Conservation (phyloP, 495 filamentous ascomycete species). For the Chaetomidium leptoderma region DNA sequence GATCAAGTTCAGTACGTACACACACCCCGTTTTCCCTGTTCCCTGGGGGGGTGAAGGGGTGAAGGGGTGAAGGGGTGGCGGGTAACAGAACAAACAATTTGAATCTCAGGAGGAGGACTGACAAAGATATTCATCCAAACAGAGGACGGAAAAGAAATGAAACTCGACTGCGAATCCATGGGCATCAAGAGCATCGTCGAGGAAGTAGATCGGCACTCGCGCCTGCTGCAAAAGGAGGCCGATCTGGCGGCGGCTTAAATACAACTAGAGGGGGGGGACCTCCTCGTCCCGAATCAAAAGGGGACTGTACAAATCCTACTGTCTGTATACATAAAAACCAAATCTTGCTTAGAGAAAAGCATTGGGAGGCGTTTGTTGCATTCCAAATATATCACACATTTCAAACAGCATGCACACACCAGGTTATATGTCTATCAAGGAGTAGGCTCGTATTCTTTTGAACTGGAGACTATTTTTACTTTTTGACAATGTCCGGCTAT, state of each 20-base stretch:
- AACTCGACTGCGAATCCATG: conserved; percentile 65
- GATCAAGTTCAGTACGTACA: conserved; percentile 82
- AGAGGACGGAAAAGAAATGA: conserved; percentile 82
- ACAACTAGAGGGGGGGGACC: too few relatives aligned
- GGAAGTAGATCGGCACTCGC: conserved; percentile 85
- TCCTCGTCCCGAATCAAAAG: neutral
- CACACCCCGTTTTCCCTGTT: too few relatives aligned
- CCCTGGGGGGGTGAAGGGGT: neutral
- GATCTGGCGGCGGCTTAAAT: conserved; percentile 60
- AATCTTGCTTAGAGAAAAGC: conserved; percentile 9
- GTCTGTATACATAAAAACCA: conserved; percentile 7
- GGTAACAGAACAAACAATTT: neutral
- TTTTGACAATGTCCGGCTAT: neutral
- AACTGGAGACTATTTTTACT: neutral
- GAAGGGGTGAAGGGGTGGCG: neutral
- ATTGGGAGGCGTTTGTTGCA: conserved; percentile 16
- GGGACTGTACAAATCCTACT: neutral
- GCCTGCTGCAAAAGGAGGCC: conserved; percentile 71
- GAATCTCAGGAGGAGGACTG: too few relatives aligned
- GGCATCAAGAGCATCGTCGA: conserved; percentile 82
- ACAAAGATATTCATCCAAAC: neutral
- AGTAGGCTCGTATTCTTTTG: neutral
- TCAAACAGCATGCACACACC: too few relatives aligned
- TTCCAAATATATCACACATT: conserved; percentile 2
- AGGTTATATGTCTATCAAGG: neutral